phyloP scores from a whole-genome alignment of 1,284 basidiomycete genomes.

The Pterulicium gracile region DNA sequence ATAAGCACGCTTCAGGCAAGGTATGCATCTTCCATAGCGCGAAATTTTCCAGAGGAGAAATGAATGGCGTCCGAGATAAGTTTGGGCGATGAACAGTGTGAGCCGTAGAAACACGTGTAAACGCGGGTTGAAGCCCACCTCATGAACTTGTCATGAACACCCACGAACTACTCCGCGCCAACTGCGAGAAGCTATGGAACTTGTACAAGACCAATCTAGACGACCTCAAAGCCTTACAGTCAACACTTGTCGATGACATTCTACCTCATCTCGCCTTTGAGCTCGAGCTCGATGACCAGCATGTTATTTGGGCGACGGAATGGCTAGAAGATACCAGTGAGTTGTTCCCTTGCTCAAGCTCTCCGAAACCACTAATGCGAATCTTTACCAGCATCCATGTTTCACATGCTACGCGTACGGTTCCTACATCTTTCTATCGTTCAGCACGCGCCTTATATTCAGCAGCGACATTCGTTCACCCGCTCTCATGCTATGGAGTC shows the following conservation, averaged over 20 bases:
- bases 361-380: slow-evolving; percentile 12
- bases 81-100: too few relatives aligned
- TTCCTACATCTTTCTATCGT: slow-evolving; percentile 8
- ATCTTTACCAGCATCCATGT: slow-evolving; percentile 39
- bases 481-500: slow-evolving; percentile 53
- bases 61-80: too few relatives aligned
- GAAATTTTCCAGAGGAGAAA: too few relatives aligned
- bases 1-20: too few relatives aligned
- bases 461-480: slow-evolving; percentile 57
- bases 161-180: slow-evolving; percentile 24
- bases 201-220: slow-evolving; percentile 38
- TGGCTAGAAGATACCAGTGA: slow-evolving; percentile 55
- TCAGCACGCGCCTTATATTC: slow-evolving; percentile 9
- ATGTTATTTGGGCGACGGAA: slow-evolving; percentile 37
- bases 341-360: slow-evolving; percentile 12
- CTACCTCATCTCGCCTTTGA: slow-evolving; percentile 50
- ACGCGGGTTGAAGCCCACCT: neutral
- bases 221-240: slow-evolving; percentile 33
- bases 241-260: slow-evolving; percentile 40
- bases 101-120: too few relatives aligned
- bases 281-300: slow-evolving; percentile 34
- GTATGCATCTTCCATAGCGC: too few relatives aligned
- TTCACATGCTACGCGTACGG: slow-evolving; percentile 53
- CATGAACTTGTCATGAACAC: slow-evolving; percentile 14
- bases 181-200: slow-evolving; percentile 26